Conservation (phyloP, 805 yeast species). For the Kluyveromyces lactis region DNA sequence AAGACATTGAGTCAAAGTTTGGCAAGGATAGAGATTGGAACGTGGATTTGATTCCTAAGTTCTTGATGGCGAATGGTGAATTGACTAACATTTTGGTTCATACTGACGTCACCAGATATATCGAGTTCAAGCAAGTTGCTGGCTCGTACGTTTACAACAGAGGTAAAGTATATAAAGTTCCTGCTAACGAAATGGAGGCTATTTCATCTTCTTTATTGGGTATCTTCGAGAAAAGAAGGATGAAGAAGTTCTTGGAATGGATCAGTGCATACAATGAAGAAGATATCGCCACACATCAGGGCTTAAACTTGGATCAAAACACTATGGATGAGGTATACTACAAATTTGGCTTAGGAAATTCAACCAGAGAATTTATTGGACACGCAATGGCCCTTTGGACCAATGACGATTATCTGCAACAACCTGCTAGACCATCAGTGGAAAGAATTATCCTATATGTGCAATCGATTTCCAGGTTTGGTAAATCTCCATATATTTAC, state of each 20-base stretch:
- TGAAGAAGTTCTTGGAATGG: constrained; percentile 86
- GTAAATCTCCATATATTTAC: constrained; percentile 92
- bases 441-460: constrained; percentile 81
- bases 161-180: constrained; percentile 91
- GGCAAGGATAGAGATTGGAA: constrained; percentile 98
- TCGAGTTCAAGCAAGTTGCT: constrained; percentile 93
- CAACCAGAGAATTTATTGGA: constrained; percentile 93
- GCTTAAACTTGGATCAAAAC: constrained; percentile 72
- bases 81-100: constrained; percentile 90
- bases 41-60: constrained; percentile 93
- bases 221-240: constrained; percentile 88
- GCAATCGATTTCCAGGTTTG: constrained; percentile 87
- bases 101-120: constrained; percentile 91
- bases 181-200: constrained; percentile 87
- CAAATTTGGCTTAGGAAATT: constrained; percentile 83
- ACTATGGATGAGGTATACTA: constrained; percentile 88
- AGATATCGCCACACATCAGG: constrained; percentile 73
- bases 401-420: constrained; percentile 77
- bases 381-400: constrained; percentile 98
- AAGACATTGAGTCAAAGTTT: constrained; percentile 53
- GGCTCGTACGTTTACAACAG: constrained; percentile 87
- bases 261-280: constrained; percentile 77
- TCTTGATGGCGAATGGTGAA: constrained; percentile 96
- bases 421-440: constrained; percentile 87
- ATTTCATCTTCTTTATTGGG: constrained; percentile 90